Evolutionary conservation across 768 basidiomycete genomes (phyloP), one percentile per base, ranked within the genome.

Genomic region (Nidula microcarpa): DNA sequence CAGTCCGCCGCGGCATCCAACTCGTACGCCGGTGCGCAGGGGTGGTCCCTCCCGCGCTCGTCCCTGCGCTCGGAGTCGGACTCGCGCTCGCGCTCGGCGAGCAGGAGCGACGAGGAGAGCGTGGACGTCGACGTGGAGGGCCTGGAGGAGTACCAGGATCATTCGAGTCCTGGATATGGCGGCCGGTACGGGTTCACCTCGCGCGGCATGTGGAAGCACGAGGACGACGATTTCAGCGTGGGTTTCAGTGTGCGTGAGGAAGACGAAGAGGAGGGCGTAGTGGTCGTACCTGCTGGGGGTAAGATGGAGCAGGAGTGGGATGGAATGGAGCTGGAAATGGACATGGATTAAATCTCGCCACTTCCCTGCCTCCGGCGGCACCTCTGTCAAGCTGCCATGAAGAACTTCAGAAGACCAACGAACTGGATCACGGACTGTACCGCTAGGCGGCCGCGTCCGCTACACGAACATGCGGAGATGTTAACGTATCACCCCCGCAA

Each of bases 1-100:
- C 60, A 63, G 39, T 60, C 63, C 8, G 18, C 52, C 17, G 49
- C 37, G 18, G 47, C 45, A 17, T 41, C 49, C 17, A 53, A 57
- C 35, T 45, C 50, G 48, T 47, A 37, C 43, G 49, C 51, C 43
- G 63, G 55, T 8, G 57, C 63, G 18, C 66, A 70, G 33, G 79
- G 73, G 18, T 83, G 82, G 81, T 80, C 79, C 11, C 71, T 81
- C 43, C 81, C 80, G 18, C 73, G 75, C 34, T 83, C 82, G 23
- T 82, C 81, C 1, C 54, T 83, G 47, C 70, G 77, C 70, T 13
- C 67, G 58, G 6, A 62, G 60, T 50, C 68, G 60, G 49, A 57
- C 58, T 68, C 68, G 44, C 61, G 68, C 45, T 68, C 68, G 13
- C 60, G 64, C n/a, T 68, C 67, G 11, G 54, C 55, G 57, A 55